phyloP scores from a whole-genome alignment of 305 asterid genomes.

The Rubia tinctorum region DNA sequence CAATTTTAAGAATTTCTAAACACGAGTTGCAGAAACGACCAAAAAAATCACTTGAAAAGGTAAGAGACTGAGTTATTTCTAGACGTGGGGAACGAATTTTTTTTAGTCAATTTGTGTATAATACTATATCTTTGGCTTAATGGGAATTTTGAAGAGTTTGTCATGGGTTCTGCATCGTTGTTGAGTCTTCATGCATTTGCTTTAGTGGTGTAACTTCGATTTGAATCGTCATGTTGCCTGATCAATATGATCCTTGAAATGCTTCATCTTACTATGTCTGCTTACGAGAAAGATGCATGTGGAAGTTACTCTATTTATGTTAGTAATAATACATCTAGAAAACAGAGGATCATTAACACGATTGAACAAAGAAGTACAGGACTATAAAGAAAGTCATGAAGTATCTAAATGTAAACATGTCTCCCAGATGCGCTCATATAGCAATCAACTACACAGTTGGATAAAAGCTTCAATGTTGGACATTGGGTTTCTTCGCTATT shows the following conservation, averaged over 20 bases:
- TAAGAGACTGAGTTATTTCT: background rate
- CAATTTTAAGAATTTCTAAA: too few relatives aligned
- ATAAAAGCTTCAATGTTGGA: background rate
- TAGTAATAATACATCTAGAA: background rate
- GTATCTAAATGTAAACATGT: background rate
- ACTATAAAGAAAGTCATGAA: background rate
- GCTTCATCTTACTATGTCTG: background rate
- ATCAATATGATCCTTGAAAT: background rate
- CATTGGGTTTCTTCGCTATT: background rate
- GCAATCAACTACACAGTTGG: background rate
- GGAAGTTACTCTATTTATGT: background rate
- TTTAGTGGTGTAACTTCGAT: background rate
- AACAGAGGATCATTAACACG: background rate
- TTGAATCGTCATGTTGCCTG: background rate
- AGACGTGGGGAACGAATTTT: background rate
- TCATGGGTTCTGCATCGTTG: background rate
- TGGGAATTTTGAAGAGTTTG: background rate
- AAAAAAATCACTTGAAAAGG: background rate
- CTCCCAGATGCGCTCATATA: background rate
- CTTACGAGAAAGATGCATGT: background rate
- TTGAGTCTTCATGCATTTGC: background rate
- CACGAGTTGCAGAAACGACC: background rate
- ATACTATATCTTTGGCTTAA: background rate
- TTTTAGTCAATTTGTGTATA: background rate
- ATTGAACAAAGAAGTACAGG: background rate